Evolutionary conservation across 768 basidiomycete species (phyloP).

Genomic region (Astraeus odoratus): DNA sequence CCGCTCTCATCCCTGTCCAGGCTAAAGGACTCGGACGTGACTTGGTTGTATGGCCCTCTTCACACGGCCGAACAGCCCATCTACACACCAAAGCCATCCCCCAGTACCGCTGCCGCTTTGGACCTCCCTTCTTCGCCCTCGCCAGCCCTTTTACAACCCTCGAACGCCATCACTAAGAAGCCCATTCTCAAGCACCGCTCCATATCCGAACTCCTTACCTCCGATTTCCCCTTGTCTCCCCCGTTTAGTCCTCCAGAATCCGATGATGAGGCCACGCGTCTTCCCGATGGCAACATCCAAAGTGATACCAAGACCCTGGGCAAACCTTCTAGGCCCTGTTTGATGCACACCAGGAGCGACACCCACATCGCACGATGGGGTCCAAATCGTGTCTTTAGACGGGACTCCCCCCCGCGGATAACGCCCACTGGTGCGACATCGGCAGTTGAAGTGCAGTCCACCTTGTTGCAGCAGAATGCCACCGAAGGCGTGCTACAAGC

Average conservation of each 20-base stretch:
- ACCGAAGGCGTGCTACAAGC: slow-evolving; percentile 13
- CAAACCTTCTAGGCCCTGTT: slow-evolving; percentile 40
- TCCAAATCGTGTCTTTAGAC: slow-evolving; percentile 40
- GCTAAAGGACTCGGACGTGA: slow-evolving; percentile 99
- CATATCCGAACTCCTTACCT: slow-evolving; percentile 81
- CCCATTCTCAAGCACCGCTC: slow-evolving; percentile 96
- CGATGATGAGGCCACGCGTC: slow-evolving; percentile 32
- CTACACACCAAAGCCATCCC: slow-evolving; percentile 45
- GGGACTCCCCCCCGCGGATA: slow-evolving; percentile 68
- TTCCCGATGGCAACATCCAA: slow-evolving; percentile 18
- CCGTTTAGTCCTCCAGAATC: slow-evolving; percentile 55
- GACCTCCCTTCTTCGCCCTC: slow-evolving; percentile 31
- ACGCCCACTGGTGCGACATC: slow-evolving; percentile 6
- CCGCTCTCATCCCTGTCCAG: slow-evolving; percentile 33
- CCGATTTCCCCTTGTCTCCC: slow-evolving; percentile 58
- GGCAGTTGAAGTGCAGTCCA: slow-evolving; percentile 5
- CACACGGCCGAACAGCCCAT: slow-evolving; percentile 89
- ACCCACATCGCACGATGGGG: slow-evolving; percentile 65
- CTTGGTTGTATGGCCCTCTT: slow-evolving; percentile 96
- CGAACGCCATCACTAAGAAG: slow-evolving; percentile 41
- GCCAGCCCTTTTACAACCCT: slow-evolving; percentile 11
- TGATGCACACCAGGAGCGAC: slow-evolving; percentile 85
- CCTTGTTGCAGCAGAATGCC: slow-evolving; percentile 13
- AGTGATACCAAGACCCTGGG: not conserved
- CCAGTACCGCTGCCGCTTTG: slow-evolving; percentile 29